Evolutionary conservation across 352 stramenopile genomes (phyloP), one percentile per base, ranked within the genome.

Genomic region (Globisporangium mamillatum): DNA sequence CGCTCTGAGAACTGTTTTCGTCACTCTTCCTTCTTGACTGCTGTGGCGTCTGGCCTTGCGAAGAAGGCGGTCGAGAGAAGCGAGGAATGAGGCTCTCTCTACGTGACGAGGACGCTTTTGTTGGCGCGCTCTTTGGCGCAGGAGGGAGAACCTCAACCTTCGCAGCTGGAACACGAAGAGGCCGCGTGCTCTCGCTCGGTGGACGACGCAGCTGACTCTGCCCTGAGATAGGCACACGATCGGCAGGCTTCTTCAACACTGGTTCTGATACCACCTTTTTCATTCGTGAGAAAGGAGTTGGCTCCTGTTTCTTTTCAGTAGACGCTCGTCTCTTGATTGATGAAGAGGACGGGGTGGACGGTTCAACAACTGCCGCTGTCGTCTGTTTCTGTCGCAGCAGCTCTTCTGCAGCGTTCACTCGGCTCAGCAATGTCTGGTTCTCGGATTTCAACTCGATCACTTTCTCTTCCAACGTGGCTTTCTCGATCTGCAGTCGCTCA

Each of bases 401-500:
- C 12, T 59, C 48, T 50, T 70, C 65, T 3, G 60, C 60, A 22
- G 48, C 52, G 60, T 14, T 25, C 20, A 64, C 65, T 34, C 58
- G 27, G 2, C 5, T 58, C 22, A 65, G 24, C 5, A 70, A 52
- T 41, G 25, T 54, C 53, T 74, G 27, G 48, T 79, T 80, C 27
- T 81, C 73, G 0, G 55, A 53, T n/a, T 70, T 66, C 1, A 85
- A 41, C 24, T 67, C 70, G 0, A 53, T 14, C 14, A 84, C 73
- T 41, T 82, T 29, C 6, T 74, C 62, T 56, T 74, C 63, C 4
- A 84, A 59, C 22, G 58, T 66, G 2, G 64, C 62, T 59, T 82
- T 83, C 44, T 70, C 65, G 3, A 60, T 36, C 24, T 80, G 65
- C 12, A 86, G 60, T 2, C 63, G 53, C 20, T 70, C 44, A 41